Percentiles rank a stretch among this genome's conserved stretches.
Evolutionary conservation across 2,329 filamentous ascomycete genomes (phyloP).

Genomic region (Lasiodiplodia hormozganensis): DNA sequence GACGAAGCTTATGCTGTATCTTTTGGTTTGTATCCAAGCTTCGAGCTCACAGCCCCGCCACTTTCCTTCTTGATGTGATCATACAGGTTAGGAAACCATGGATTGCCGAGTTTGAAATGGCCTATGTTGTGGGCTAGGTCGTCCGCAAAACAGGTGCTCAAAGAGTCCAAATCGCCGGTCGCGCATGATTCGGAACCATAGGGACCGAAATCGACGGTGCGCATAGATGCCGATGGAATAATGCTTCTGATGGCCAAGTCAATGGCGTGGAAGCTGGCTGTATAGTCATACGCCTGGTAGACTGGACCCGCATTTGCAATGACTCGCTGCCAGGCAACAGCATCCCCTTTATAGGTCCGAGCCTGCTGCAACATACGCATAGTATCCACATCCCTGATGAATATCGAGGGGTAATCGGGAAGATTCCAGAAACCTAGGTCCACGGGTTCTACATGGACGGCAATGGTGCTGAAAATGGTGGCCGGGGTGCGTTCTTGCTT

Average conservation of each 20-base stretch:
- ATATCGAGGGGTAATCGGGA: background rate
- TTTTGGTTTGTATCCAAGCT: background rate
- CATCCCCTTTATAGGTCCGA: background rate
- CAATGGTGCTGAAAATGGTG: background rate
- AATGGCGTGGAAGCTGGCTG: background rate
- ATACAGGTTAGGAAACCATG: background rate
- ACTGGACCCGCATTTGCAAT: background rate
- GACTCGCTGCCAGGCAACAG: background rate
- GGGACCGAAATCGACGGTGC: slow-evolving; percentile 1
- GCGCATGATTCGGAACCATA: background rate
- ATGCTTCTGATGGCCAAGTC: background rate
- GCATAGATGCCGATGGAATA: background rate
- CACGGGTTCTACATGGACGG: background rate
- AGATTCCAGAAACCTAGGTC: background rate
- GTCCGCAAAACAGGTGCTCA: background rate
- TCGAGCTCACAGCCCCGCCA: background rate
- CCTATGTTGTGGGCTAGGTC: background rate
- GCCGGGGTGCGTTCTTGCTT: background rate
- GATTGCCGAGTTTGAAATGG: background rate
- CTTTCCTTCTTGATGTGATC: background rate
- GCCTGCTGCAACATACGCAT: background rate
- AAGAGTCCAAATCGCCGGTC: background rate
- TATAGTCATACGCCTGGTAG: slow-evolving; percentile 9
- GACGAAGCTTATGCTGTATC: too few relatives aligned
- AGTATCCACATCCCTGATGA: background rate